Base-by-base conservation (phyloP, 768 basidiomycete genomes). In the Trichaptum fuscoviolaceum region DNA sequence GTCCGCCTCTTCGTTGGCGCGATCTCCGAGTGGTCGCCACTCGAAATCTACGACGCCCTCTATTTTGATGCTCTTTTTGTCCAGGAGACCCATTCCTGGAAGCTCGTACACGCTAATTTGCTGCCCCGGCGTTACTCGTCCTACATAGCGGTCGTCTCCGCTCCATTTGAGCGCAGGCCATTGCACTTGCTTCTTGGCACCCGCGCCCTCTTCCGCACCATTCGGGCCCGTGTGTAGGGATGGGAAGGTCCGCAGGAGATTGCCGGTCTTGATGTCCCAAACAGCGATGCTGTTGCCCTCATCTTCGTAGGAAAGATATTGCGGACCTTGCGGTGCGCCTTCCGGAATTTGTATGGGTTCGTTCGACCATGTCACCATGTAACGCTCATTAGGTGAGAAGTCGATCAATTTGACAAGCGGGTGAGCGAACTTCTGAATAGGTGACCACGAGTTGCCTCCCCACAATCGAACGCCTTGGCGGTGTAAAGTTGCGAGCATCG, bases 161-260 rank as follows among this genome's bases (percentile, higher is more conserved):
- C 93, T 96, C 96, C 96, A 99, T 81, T 97, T 98, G 70, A 99
- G 81, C 24, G 89, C 88, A 1, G 97, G 97, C 96, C 96, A 99
- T 70, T 87, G 88, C 86, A 93, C 90, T 74, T 90, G 91, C 73
- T 92, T 93, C 78, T 91, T 92, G 66, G 76, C 75, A 0, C 82
- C 78, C 35, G 80, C 73, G 25, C 84, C 80, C 27, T 90, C 91
- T 52, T 73, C 74, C 35, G 66, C 66, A 69, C 80, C 84, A 65
- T 88, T 89, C 59, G 79, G 78, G 23, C 30, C 24, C 6, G 42
- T 27, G 59, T 77, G 78, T 62, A 87, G 83, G 10, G 90, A 85
- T 42, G 86, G 85, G 79, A 99, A 99, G 1, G 96, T 98, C 63
- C 97, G 91, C 58, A 99, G 85, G 24, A 99, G 87, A 70, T 90